phyloP scores from a whole-genome alignment of 2,329 filamentous ascomycete species.

The Ilyonectria mors-panacis region DNA sequence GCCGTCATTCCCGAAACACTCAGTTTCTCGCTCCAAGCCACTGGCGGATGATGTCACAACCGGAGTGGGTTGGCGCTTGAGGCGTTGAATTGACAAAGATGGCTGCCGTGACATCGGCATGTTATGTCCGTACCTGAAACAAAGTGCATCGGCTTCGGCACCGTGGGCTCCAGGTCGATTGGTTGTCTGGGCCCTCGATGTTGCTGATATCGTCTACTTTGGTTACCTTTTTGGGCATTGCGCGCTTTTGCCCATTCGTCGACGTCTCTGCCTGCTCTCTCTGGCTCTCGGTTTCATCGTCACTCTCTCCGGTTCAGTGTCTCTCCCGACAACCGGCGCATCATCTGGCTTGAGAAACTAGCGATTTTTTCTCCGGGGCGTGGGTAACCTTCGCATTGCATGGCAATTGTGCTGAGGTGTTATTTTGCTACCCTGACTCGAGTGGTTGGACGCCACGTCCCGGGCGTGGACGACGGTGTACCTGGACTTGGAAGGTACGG shows the following conservation, averaged over 20 bases:
- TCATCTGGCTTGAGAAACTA: slow-evolving; percentile 12
- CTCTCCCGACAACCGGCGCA: not conserved
- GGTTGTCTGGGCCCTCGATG: slow-evolving; percentile 10
- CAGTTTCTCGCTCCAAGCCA: slow-evolving; percentile 16
- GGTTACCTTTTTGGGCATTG: slow-evolving; percentile 8
- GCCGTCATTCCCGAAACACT: slow-evolving; percentile 46
- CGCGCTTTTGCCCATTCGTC: slow-evolving; percentile 17
- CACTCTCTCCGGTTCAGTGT: slow-evolving; percentile 4
- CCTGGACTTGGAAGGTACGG: slow-evolving; percentile 30
- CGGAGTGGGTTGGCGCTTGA: slow-evolving; percentile 27
- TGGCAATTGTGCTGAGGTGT: slow-evolving; percentile 32
- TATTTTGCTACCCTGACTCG: slow-evolving; percentile 30
- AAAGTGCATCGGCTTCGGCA: slow-evolving; percentile 40
- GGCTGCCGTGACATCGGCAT: slow-evolving; percentile 38
- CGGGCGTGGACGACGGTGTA: slow-evolving; percentile 24
- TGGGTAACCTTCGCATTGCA: slow-evolving; percentile 30
- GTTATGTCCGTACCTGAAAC: slow-evolving; percentile 45
- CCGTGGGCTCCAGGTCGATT: slow-evolving; percentile 28
- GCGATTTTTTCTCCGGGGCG: slow-evolving; percentile 23
- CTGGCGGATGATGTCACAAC: slow-evolving; percentile 45
- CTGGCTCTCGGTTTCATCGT: not conserved
- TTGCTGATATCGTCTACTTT: slow-evolving; percentile 14
- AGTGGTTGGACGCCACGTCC: slow-evolving; percentile 36
- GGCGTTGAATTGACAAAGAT: slow-evolving; percentile 32
- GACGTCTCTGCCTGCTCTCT: not conserved